Percentiles rank a stretch among this genome's conserved stretches.
phyloP scores from a whole-genome alignment of 2,329 filamentous ascomycete genomes.

The Exophiala spinifera region DNA sequence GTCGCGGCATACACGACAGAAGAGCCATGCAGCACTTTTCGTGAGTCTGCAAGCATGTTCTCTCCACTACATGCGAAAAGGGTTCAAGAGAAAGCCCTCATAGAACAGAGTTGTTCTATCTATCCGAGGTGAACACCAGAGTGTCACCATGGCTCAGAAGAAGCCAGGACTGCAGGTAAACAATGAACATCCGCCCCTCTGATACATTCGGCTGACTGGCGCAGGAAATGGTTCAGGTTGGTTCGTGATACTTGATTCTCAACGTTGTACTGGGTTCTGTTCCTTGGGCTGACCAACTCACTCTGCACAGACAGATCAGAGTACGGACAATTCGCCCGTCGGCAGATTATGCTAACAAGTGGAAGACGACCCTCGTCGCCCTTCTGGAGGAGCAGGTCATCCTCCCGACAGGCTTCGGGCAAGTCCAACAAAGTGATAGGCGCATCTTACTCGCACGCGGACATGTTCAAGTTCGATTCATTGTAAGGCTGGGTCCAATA shows the following conservation, averaged over 20 bases:
- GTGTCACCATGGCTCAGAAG: slow-evolving; percentile 52
- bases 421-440: slow-evolving; percentile 75
- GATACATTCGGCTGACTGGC: slow-evolving; percentile 7
- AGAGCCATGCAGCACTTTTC: background rate
- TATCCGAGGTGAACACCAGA: background rate
- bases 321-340: slow-evolving; percentile 31
- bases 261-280: background rate
- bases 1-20: background rate
- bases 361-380: slow-evolving; percentile 72
- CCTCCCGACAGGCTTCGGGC: slow-evolving; percentile 54
- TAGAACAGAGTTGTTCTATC: slow-evolving; percentile 4
- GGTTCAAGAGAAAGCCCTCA: slow-evolving; percentile 19
- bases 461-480: slow-evolving; percentile 83
- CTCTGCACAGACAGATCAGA: slow-evolving; percentile 37
- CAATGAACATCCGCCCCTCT: slow-evolving; percentile 16
- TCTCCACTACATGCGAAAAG: slow-evolving; percentile 22
- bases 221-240: slow-evolving; percentile 99
- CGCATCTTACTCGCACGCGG: slow-evolving; percentile 92
- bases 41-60: slow-evolving; percentile 21
- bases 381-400: slow-evolving; percentile 71
- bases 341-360: slow-evolving; percentile 25
- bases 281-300: slow-evolving; percentile 10
- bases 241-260: slow-evolving; percentile 59
- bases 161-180: slow-evolving; percentile 70
- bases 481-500: slow-evolving; percentile 54